Percentiles rank a stretch among this genome's conserved stretches.
Conservation (phyloP, 495 filamentous ascomycete species). For the Daldinia loculata region DNA sequence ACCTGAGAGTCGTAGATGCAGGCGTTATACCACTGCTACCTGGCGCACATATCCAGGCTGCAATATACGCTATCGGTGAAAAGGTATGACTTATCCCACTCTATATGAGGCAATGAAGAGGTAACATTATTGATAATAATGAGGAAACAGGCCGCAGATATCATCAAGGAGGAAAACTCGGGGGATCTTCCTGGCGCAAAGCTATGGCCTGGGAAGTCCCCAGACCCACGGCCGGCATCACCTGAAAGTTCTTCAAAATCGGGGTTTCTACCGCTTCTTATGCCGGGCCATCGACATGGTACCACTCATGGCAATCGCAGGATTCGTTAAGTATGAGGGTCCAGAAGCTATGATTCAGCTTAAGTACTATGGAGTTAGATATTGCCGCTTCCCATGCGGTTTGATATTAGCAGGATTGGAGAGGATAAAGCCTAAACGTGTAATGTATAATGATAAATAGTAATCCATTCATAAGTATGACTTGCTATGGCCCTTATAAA, state of each 20-base stretch:
- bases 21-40: slow-evolving; percentile 67
- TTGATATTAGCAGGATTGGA: no score
- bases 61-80: slow-evolving; percentile 69
- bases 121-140: slow-evolving; percentile 19
- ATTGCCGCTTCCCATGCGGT: background rate
- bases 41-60: slow-evolving; percentile 59
- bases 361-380: background rate
- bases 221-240: background rate
- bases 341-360: background rate
- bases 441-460: no score
- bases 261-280: background rate
- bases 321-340: background rate
- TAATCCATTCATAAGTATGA: no score
- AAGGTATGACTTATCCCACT: slow-evolving; percentile 46
- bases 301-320: background rate
- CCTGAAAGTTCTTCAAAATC: background rate
- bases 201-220: background rate
- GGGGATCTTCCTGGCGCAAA: background rate
- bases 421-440: no score
- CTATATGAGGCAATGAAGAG: background rate
- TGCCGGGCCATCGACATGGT: background rate
- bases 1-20: slow-evolving; percentile 63
- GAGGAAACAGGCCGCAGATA: slow-evolving; percentile 47
- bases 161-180: slow-evolving; percentile 46
- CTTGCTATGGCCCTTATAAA: no score